phyloP scores from a whole-genome alignment of 805 yeast genomes.

The Starmerella ratchasimensis region DNA sequence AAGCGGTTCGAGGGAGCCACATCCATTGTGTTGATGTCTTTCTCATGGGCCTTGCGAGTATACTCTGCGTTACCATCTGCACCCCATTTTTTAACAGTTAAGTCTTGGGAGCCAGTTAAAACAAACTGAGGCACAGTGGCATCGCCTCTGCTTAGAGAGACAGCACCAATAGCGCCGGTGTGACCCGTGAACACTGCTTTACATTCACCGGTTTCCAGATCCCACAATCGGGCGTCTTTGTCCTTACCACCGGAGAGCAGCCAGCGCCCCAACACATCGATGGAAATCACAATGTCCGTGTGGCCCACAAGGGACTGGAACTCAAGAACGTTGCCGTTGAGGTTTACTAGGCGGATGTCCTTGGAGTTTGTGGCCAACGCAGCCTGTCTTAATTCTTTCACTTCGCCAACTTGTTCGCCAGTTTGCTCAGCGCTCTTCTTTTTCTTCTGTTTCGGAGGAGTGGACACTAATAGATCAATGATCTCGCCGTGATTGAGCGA shows the following conservation, averaged over 20 bases:
- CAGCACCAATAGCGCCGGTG: constrained; percentile 72
- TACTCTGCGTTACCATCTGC: constrained; percentile 49
- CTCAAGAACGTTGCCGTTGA: constrained; percentile 24
- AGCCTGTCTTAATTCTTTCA: constrained; percentile 40
- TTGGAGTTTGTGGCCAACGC: constrained; percentile 94
- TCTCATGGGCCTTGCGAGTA: constrained; percentile 93
- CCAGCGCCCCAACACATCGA: constrained; percentile 81
- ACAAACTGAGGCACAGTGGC: constrained; percentile 45
- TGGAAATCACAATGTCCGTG: constrained; percentile 63
- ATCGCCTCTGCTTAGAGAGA: constrained; percentile 46
- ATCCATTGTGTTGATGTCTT: constrained; percentile 82
- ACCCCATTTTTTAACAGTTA: constrained; percentile 76
- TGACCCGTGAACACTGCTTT: constrained; percentile 72
- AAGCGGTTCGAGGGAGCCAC: constrained; percentile 79
- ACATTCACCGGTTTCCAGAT: constrained; percentile 32
- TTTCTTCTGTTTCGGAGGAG: constrained; percentile 30
- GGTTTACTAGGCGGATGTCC: constrained; percentile 53
- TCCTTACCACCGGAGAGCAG: constrained; percentile 87
- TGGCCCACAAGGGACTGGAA: constrained; percentile 64
- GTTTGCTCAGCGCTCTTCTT: too few species aligned
- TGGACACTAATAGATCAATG: constrained; percentile 67
- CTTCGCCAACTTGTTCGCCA: too few species aligned
- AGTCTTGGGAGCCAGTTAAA: constrained; percentile 72
- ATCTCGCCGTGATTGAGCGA: constrained; percentile 95
- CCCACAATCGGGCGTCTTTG: constrained; percentile 73